Percentiles rank a stretch among this genome's conserved stretches.
Evolutionary conservation across 768 basidiomycete genomes (phyloP).

Genomic region (Lactarius sp.): DNA sequence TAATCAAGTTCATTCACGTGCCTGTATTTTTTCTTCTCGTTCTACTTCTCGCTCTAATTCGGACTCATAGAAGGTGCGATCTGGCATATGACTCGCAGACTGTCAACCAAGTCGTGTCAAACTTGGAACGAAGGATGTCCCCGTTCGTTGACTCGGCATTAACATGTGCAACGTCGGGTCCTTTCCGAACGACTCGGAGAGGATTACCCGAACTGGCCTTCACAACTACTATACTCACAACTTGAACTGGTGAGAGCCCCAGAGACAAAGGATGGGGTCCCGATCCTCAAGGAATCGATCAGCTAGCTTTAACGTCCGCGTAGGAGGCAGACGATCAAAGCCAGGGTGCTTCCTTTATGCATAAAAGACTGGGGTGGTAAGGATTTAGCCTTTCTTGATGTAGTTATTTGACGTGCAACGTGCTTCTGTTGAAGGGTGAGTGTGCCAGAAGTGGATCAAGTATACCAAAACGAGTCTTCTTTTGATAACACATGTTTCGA

Average conservation of each 20-base stretch:
- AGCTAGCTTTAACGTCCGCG: constrained; percentile 1
- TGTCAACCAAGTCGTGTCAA: constrained; percentile 17
- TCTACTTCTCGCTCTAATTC: no score
- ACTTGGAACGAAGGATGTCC: constrained; percentile 1
- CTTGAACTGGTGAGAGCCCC: background rate
- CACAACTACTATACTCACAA: background rate
- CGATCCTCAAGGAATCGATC: background rate
- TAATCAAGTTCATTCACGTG: constrained; percentile 1
- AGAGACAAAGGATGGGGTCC: background rate
- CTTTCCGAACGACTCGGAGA: constrained; percentile 11
- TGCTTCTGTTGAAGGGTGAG: constrained; percentile 17
- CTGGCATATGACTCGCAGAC: constrained; percentile 15
- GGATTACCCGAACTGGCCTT: background rate
- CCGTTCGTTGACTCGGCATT: background rate
- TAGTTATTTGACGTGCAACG: constrained; percentile 15
- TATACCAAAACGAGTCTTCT: constrained; percentile 11
- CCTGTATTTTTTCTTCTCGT: background rate
- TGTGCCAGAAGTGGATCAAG: constrained; percentile 14
- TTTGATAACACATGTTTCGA: constrained; percentile 26
- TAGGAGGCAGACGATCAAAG: constrained; percentile 14
- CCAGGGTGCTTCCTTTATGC: constrained; percentile 10
- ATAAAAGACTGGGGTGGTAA: constrained; percentile 12
- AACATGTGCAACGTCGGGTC: constrained; percentile 12
- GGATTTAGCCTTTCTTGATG: constrained; percentile 16
- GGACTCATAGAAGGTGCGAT: constrained; percentile 5